phyloP scores from a whole-genome alignment of 805 yeast genomes.

The Teunomyces cretensis region DNA sequence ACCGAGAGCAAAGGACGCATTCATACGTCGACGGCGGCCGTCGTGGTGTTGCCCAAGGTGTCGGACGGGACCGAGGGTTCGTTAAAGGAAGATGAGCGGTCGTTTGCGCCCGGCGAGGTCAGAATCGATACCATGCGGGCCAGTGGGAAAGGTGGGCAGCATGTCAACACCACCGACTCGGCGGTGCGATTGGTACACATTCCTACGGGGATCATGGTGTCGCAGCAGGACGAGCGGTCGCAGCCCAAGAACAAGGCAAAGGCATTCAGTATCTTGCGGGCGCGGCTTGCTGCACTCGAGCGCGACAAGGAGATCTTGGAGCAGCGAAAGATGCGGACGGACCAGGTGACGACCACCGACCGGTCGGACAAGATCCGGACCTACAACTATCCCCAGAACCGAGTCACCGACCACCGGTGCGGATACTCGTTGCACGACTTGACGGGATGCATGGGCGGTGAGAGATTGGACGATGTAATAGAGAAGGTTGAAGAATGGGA shows the following conservation, averaged over 20 bases:
- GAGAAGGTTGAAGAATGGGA: slow-evolving; percentile 38
- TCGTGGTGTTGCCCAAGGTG: slow-evolving; percentile 84
- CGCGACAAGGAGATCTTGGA: slow-evolving; percentile 60
- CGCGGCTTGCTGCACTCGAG: slow-evolving; percentile 81
- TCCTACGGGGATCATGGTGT: slow-evolving; percentile 86
- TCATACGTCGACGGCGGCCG: slow-evolving; percentile 96
- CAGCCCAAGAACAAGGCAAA: slow-evolving; percentile 93
- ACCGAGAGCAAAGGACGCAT: slow-evolving; percentile 93
- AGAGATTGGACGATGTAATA: slow-evolving; percentile 32
- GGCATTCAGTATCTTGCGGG: slow-evolving; percentile 79
- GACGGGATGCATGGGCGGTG: slow-evolving; percentile 40
- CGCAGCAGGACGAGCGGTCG: slow-evolving; percentile 92
- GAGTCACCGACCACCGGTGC: slow-evolving; percentile 93
- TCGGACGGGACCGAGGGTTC: slow-evolving; percentile 53
- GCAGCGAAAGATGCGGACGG: slow-evolving; percentile 67
- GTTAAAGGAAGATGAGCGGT: slow-evolving; percentile 55
- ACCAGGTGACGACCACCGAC: slow-evolving; percentile 86
- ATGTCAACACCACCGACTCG: slow-evolving; percentile 94
- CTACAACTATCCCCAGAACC: slow-evolving; percentile 87
- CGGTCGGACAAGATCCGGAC: slow-evolving; percentile 92
- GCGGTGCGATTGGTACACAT: slow-evolving; percentile 92
- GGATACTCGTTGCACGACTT: slow-evolving; percentile 77
- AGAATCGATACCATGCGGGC: slow-evolving; percentile 97
- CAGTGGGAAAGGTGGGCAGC: slow-evolving; percentile 97
- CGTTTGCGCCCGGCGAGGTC: slow-evolving; percentile 82